These are phyloP conservation scores for Dillenia turbinata DNA, from an alignment of 164 flowering plant species.

Conservation along the genomic window DNA sequence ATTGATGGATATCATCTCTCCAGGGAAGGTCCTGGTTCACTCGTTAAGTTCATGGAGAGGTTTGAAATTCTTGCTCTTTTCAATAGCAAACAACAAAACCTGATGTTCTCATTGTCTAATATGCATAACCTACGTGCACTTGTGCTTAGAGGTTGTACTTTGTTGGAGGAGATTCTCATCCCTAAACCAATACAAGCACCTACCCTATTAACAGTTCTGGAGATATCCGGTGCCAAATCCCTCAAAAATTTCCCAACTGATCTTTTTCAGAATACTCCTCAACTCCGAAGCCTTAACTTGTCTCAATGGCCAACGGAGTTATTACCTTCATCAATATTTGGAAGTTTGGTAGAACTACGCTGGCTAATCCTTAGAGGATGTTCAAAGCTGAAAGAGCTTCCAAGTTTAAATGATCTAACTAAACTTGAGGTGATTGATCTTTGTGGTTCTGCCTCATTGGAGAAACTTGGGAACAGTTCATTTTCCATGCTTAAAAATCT, in stretches of 20 bases:
- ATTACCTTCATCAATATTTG: constrained; percentile 12
- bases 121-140: constrained; percentile 11
- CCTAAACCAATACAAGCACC: constrained; percentile 4
- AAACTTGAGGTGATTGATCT: constrained; percentile 26
- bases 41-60: not conserved
- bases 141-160: constrained; percentile 21
- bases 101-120: not conserved
- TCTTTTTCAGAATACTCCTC: constrained; percentile 9
- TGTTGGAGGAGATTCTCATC: constrained; percentile 6
- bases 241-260: constrained; percentile 10
- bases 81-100: constrained; percentile 2
- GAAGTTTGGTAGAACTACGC: constrained; percentile 8
- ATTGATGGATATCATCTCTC: constrained; percentile 16
- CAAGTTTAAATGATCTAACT: constrained; percentile 1
- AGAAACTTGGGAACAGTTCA: not conserved
- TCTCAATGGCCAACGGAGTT: constrained; percentile 8
- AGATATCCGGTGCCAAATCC: constrained; percentile 26
- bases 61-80: constrained; percentile 19
- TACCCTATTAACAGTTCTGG: constrained; percentile 15
- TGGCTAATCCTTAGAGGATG: constrained; percentile 24
- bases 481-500: constrained; percentile 8
- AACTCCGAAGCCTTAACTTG: constrained; percentile 21
- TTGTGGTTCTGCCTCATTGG: constrained; percentile 17
- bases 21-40: constrained; percentile 11
- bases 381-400: constrained; percentile 10